Evolutionary conservation across 495 filamentous ascomycete genomes (phyloP).

Genomic region (Penicillium cinerascens): DNA sequence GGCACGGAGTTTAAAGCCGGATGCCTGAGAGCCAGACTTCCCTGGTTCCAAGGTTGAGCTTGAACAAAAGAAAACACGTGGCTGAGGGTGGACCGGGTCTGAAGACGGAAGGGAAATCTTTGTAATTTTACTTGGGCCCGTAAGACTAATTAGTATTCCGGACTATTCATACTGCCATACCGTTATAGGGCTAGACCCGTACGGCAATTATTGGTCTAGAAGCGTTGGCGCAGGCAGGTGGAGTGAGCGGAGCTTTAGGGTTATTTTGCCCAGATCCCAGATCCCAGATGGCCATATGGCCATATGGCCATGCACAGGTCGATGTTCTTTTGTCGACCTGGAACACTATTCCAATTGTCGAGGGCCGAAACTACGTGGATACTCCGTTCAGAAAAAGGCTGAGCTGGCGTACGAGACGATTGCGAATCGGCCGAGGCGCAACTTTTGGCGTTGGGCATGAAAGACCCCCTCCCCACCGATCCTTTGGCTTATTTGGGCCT

Average conservation of each 20-base stretch:
- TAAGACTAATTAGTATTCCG: not conserved
- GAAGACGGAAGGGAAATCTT: not conserved
- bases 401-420: constrained; percentile 2
- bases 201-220: not conserved
- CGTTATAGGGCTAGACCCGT: not conserved
- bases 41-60: not conserved
- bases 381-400: not conserved
- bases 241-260: not conserved
- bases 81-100: constrained; percentile 10
- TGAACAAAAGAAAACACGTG: constrained; percentile 13
- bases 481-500: constrained; percentile 13
- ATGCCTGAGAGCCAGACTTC: no score
- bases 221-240: not conserved
- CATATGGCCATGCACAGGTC: not conserved
- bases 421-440: constrained; percentile 19
- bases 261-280: not conserved
- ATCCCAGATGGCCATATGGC: not conserved
- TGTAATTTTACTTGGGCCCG: not conserved
- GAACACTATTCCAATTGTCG: no score
- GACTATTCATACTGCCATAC: not conserved
- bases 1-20: no score
- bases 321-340: not conserved
- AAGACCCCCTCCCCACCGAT: constrained; percentile 8
- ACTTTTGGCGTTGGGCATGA: constrained; percentile 28
- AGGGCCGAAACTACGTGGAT: not conserved